Evolutionary conservation across 768 basidiomycete species (phyloP).

Genomic region (Antrodiella citrinella): DNA sequence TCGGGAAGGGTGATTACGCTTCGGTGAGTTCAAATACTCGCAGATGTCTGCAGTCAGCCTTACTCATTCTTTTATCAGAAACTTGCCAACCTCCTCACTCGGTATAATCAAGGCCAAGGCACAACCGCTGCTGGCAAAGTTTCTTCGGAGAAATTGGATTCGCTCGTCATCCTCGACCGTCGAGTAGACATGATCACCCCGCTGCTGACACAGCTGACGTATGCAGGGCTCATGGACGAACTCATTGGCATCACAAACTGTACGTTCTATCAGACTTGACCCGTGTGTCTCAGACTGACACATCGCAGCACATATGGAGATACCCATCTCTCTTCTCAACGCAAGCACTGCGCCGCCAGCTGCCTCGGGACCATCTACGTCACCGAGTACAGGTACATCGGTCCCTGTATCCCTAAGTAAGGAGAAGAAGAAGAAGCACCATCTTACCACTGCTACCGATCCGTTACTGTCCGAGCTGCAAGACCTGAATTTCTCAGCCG

Average conservation of each 20-base stretch:
- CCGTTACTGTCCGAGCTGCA: constrained; percentile 75
- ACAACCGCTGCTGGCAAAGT: background rate
- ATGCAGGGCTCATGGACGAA: constrained; percentile 94
- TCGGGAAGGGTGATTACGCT: constrained; percentile 90
- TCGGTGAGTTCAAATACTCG: constrained; percentile 36
- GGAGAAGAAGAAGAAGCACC: constrained; percentile 86
- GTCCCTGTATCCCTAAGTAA: constrained; percentile 47
- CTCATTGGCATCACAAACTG: constrained; percentile 85
- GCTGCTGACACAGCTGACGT: constrained; percentile 90
- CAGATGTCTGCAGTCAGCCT: background rate
- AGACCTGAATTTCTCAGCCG: constrained; percentile 87
- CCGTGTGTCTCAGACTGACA: constrained; percentile 7
- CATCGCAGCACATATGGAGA: constrained; percentile 61
- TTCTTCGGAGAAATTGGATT: constrained; percentile 62
- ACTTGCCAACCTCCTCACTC: constrained; percentile 50
- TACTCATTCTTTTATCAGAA: constrained; percentile 38
- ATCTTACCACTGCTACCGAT: constrained; percentile 71
- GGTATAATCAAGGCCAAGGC: background rate
- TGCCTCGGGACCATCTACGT: constrained; percentile 26
- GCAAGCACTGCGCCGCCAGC: constrained; percentile 37
- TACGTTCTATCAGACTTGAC: constrained; percentile 27
- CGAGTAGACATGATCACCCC: constrained; percentile 94
- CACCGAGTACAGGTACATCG: constrained; percentile 30
- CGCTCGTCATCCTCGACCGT: constrained; percentile 83
- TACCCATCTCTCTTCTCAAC: constrained; percentile 63